A percentile compares a stretch with the other conserved stretches of the same genome.
Conservation (phyloP, 75 land plant species). For the Pinus taeda region DNA sequence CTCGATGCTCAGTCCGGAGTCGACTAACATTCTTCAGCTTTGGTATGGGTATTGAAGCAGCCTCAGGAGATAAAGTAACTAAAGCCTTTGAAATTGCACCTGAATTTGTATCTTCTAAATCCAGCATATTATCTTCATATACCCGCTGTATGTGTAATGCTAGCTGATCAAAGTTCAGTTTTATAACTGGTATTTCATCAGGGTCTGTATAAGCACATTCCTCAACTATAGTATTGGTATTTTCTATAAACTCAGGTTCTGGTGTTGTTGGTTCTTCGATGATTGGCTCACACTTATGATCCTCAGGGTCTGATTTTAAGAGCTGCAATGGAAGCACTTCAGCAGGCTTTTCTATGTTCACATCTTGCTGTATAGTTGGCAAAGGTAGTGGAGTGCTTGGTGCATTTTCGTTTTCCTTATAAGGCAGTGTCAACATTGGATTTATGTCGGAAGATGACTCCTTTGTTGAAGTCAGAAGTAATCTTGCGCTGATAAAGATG, state of each 20-base stretch:
- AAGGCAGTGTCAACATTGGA: no score
- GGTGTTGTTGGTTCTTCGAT: slow-evolving; percentile 69
- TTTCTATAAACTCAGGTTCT: slow-evolving; percentile 23
- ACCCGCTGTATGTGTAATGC: slow-evolving; percentile 22
- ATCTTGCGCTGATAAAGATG: slow-evolving; percentile 48
- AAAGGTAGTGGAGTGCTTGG: neutral
- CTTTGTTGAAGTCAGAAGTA: slow-evolving; percentile 51
- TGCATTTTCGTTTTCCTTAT: neutral
- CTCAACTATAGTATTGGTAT: slow-evolving; percentile 20
- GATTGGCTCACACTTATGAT: slow-evolving; percentile 1
- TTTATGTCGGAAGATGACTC: slow-evolving; percentile 6
- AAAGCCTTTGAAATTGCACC: slow-evolving; percentile 42
- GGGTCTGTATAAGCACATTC: slow-evolving; percentile 20
- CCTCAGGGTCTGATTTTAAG: neutral
- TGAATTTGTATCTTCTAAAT: slow-evolving; percentile 12
- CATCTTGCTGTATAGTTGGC: neutral
- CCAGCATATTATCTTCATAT: slow-evolving; percentile 14
- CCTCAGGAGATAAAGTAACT: slow-evolving; percentile 44
- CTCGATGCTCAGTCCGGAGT: slow-evolving; percentile 71
- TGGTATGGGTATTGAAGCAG: slow-evolving; percentile 57
- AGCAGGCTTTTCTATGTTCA: neutral
- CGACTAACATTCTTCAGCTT: slow-evolving; percentile 63
- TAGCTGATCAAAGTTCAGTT: slow-evolving; percentile 28
- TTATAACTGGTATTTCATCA: slow-evolving; percentile 48
- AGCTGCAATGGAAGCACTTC: neutral